Base-by-base conservation (phyloP, 768 basidiomycete species). In the Lactarius hatsudake region DNA sequence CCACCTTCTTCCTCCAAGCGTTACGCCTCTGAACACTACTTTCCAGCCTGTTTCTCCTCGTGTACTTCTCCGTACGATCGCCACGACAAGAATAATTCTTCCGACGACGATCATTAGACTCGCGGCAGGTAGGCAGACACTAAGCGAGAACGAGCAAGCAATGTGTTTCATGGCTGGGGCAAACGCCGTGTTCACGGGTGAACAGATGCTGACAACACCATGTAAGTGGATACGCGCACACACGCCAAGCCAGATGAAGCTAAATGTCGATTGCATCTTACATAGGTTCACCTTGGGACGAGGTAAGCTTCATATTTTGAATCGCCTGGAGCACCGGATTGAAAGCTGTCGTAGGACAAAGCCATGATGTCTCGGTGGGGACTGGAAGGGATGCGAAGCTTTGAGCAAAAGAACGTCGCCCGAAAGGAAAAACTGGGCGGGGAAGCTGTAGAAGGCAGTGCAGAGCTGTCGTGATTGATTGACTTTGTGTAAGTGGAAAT, bases 141-240 rank as follows among this genome's bases (percentile, higher is more conserved):
- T 97, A 71, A 82, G 82, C 66, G 96, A 98, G 80, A 83, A 91
- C 10, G 92, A 98, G 77, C 96, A 98, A 75, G 94, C 90, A 8
- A 94, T 98, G 90, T 95, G 94, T 74, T 98, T 98, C 80, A 91
- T 98, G 91, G 95, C 96, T 0, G 96, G 96, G 28, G 96, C 96
- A 26, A 98, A 98, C 74, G 96, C 96, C 26, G 89, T 98, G 68
- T 98, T 98, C 76, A 98, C 96, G n/a, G 96, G 96, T 53, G 96
- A 98, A 75, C 84, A 89, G 72, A 98, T 98, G 96, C 77, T 98
- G 71, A 98, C 96, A 15, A 98, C 96, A 17, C 94, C 96, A 56
- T 97, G 95, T 90, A 73, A 79, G 91, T 82, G 38, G 34, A 60
- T 66, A 56, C 53, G 57, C 10, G 5, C 32, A 1, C 12, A 34